Percentiles rank a stretch among this genome's conserved stretches.
These are phyloP conservation scores for Pseudogymnoascus sp. DNA, from an alignment of 2,329 filamentous ascomycete species.

Conservation along the genomic window DNA sequence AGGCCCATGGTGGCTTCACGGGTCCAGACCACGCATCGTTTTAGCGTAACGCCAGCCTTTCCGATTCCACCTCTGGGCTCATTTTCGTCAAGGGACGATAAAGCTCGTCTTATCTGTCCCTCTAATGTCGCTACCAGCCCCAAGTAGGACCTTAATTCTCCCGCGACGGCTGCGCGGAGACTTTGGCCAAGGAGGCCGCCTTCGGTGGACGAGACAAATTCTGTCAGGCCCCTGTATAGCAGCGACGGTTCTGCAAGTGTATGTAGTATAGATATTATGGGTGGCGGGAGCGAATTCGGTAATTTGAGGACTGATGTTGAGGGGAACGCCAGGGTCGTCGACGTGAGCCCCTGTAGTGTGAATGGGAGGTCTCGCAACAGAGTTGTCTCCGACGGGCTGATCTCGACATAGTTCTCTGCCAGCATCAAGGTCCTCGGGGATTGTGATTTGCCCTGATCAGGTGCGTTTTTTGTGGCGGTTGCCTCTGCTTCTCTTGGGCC, in stretches of 20 bases:
- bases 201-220: slow-evolving; percentile 74
- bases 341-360: slow-evolving; percentile 86
- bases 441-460: slow-evolving; percentile 23
- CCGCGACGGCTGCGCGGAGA: slow-evolving; percentile 74
- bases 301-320: slow-evolving; percentile 64
- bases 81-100: slow-evolving; percentile 64
- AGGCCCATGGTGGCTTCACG: slow-evolving; percentile 94
- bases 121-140: slow-evolving; percentile 87
- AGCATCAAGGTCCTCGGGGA: slow-evolving; percentile 46
- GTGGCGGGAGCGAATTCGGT: slow-evolving; percentile 71
- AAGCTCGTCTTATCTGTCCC: slow-evolving; percentile 77
- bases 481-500: slow-evolving; percentile 28
- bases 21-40: slow-evolving; percentile 95
- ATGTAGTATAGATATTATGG: slow-evolving; percentile 79
- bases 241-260: slow-evolving; percentile 87
- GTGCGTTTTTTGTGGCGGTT: slow-evolving; percentile 22
- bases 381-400: slow-evolving; percentile 56
- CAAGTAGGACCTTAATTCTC: slow-evolving; percentile 82
- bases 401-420: slow-evolving; percentile 48
- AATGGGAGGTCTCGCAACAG: slow-evolving; percentile 79
- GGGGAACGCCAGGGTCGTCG: slow-evolving; percentile 71
- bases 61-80: slow-evolving; percentile 65
- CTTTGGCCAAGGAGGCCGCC: slow-evolving; percentile 88
- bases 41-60: slow-evolving; percentile 85
- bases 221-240: slow-evolving; percentile 73